These are phyloP conservation scores for Grosmannia penicillata DNA, from an alignment of 2,329 filamentous ascomycete species.

Conservation along the genomic window DNA sequence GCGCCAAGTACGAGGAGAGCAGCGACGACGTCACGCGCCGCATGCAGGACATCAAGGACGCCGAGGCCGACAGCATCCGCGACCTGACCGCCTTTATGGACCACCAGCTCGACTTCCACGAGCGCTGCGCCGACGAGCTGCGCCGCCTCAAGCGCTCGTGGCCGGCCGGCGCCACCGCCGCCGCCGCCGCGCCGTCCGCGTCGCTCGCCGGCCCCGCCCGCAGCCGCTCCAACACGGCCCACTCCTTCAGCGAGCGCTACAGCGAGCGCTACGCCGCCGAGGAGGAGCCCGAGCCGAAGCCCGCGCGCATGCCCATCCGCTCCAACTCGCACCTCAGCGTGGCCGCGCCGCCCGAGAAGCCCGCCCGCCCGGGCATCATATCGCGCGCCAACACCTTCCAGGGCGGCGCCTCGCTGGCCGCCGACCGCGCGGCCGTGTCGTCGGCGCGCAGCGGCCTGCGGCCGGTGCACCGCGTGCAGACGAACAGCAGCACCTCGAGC, in stretches of 20 bases:
- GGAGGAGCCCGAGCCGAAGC: slow-evolving; percentile 18
- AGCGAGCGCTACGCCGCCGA: slow-evolving; percentile 19
- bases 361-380: slow-evolving; percentile 20
- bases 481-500: slow-evolving; percentile 20
- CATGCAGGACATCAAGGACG: slow-evolving; percentile 94
- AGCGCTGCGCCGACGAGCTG: slow-evolving; percentile 76
- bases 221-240: slow-evolving; percentile 32
- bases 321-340: slow-evolving; percentile 17
- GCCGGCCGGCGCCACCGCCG: slow-evolving; percentile 15
- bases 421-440: slow-evolving; percentile 2
- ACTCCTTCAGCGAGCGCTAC: slow-evolving; percentile 22
- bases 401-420: slow-evolving; percentile 5
- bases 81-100: slow-evolving; percentile 76
- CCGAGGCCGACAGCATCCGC: slow-evolving; percentile 67
- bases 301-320: slow-evolving; percentile 28
- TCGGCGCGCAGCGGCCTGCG: slow-evolving; percentile 26
- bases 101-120: slow-evolving; percentile 79
- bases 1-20: slow-evolving; percentile 92
- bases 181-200: slow-evolving; percentile 4
- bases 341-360: slow-evolving; percentile 16
- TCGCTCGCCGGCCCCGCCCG: slow-evolving; percentile 16
- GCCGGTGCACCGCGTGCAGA: slow-evolving; percentile 29
- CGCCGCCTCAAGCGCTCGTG: slow-evolving; percentile 35
- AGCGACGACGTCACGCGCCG: slow-evolving; percentile 81
- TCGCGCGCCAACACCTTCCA: slow-evolving; percentile 26